A percentile compares a stretch with the other conserved stretches of the same genome.
Evolutionary conservation across 2,329 filamentous ascomycete genomes (phyloP).

Genomic region (Epicoccum nigrum): DNA sequence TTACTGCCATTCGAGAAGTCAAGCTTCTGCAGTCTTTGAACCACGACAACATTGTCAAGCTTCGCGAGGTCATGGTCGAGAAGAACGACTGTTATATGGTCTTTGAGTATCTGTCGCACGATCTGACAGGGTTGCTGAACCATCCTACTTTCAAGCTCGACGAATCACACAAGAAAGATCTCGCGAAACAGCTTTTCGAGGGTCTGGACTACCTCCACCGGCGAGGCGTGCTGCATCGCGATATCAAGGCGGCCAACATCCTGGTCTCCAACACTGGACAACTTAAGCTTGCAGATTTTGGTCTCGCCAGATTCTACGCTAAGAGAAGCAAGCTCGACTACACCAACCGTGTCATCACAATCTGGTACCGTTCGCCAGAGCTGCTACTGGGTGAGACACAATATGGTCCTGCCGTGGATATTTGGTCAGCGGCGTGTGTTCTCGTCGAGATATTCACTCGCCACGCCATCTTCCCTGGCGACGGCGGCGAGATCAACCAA

Average conservation of each 20-base stretch:
- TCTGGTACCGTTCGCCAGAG: constrained; percentile 98
- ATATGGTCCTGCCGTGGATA: constrained; percentile 95
- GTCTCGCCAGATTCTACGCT: constrained; percentile 92
- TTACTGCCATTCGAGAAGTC: constrained; percentile 89
- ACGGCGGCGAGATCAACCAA: constrained; percentile 94
- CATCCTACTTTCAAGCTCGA: constrained; percentile 91
- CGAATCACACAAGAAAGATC: constrained; percentile 85
- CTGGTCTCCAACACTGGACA: constrained; percentile 87
- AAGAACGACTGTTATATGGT: constrained; percentile 99
- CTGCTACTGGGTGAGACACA: constrained; percentile 90
- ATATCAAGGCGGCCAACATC: constrained; percentile 98
- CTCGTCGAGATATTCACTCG: constrained; percentile 95
- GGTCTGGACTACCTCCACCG: constrained; percentile 92
- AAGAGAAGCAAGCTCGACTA: constrained; percentile 93
- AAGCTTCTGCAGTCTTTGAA: constrained; percentile 87
- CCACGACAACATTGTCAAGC: constrained; percentile 79
- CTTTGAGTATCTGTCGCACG: constrained; percentile 96
- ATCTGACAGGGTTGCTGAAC: constrained; percentile 92
- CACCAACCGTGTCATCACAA: constrained; percentile 97
- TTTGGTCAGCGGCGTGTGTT: constrained; percentile 97
- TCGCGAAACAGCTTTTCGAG: constrained; percentile 91
- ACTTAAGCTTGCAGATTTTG: constrained; percentile 94
- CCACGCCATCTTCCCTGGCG: constrained; percentile 91
- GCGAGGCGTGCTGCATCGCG: constrained; percentile 90
- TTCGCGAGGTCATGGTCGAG: constrained; percentile 96